These are phyloP conservation scores for Hirschioporus abietinus DNA, from an alignment of 768 basidiomycete species.

Conservation along the genomic window DNA sequence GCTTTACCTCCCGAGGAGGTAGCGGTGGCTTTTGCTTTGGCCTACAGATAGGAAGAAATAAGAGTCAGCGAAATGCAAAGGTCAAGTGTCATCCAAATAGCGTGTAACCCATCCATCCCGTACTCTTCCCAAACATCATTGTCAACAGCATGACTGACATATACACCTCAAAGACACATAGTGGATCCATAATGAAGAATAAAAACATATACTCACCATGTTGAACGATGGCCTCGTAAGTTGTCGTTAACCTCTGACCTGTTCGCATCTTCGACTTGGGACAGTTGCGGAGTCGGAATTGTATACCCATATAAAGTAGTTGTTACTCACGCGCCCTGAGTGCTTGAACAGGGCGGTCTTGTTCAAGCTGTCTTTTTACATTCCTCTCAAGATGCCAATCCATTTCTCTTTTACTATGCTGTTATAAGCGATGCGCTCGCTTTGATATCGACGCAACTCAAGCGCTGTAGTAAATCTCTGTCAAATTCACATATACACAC, in stretches of 20 bases:
- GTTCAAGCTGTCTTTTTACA: no score
- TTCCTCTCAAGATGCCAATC: no score
- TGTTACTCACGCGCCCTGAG: not conserved
- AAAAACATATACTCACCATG: conserved; percentile 1
- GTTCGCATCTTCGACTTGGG: not conserved
- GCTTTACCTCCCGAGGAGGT: conserved; percentile 73
- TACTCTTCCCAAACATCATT: not conserved
- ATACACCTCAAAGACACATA: not conserved
- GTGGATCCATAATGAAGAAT: not conserved
- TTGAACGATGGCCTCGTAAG: conserved; percentile 4
- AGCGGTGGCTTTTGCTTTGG: conserved; percentile 77
- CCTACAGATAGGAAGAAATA: conserved; percentile 27
- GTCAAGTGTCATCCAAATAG: not conserved
- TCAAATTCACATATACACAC: no score
- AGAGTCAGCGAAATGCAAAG: not conserved
- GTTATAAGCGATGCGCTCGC: no score
- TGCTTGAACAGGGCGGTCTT: no score
- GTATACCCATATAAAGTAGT: not conserved
- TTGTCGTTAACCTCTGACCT: not conserved
- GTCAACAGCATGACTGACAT: not conserved
- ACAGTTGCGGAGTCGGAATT: not conserved
- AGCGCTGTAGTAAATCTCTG: no score
- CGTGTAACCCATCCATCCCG: not conserved
- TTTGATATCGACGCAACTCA: no score
- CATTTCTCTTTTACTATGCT: no score